phyloP scores from a whole-genome alignment of 2,329 filamentous ascomycete species.

The Sporothrix protearum region DNA sequence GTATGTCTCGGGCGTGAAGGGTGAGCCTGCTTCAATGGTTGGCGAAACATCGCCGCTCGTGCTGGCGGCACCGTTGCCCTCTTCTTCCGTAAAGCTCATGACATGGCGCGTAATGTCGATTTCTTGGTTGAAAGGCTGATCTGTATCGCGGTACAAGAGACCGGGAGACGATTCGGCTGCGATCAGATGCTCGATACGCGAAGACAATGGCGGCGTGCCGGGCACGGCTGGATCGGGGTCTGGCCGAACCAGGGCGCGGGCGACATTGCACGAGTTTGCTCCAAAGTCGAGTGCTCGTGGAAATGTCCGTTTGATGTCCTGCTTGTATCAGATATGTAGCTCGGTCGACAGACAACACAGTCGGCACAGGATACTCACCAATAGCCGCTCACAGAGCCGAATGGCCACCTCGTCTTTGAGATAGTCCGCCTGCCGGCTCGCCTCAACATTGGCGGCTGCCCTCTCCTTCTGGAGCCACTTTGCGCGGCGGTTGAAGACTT shows the following conservation, averaged over 20 bases:
- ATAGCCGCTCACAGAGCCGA: slow-evolving; percentile 77
- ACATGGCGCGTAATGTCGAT: slow-evolving; percentile 72
- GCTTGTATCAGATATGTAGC: slow-evolving; percentile 16
- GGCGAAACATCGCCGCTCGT: not conserved
- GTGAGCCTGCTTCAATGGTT: slow-evolving; percentile 38
- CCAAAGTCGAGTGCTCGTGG: slow-evolving; percentile 84
- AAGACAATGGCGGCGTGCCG: slow-evolving; percentile 63
- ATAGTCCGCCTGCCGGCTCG: slow-evolving; percentile 82
- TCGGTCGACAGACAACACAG: not conserved
- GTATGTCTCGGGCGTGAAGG: slow-evolving; percentile 63
- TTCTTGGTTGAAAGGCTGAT: slow-evolving; percentile 68
- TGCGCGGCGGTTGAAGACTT: slow-evolving; percentile 83
- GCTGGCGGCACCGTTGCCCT: slow-evolving; percentile 21
- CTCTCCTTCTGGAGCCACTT: slow-evolving; percentile 94
- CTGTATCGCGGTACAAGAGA: slow-evolving; percentile 75
- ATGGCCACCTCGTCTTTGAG: slow-evolving; percentile 87
- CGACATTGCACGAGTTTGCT: slow-evolving; percentile 93
- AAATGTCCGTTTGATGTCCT: slow-evolving; percentile 92
- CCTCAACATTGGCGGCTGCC: slow-evolving; percentile 65
- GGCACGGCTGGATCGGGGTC: slow-evolving; percentile 61
- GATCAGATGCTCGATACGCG: slow-evolving; percentile 68
- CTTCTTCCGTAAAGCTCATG: slow-evolving; percentile 61
- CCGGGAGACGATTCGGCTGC: slow-evolving; percentile 77
- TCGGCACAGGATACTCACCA: slow-evolving; percentile 49
- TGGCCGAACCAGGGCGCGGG: slow-evolving; percentile 69